These are phyloP conservation scores for Lotmaria passim DNA, from an alignment of 208 protist genomes.

Conservation along the genomic window DNA sequence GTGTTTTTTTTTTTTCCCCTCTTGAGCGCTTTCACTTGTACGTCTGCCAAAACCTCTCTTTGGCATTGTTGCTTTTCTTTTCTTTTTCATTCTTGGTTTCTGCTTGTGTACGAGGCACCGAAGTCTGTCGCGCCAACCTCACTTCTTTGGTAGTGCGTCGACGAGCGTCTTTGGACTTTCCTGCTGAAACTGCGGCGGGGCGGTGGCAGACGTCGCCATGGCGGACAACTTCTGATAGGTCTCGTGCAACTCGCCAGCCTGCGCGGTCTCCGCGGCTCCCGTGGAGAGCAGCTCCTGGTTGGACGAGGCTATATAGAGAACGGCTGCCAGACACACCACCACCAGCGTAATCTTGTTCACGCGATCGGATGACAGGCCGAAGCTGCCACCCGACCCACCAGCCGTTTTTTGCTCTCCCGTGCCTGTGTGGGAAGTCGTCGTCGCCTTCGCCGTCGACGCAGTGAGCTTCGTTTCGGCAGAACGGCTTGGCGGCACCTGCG, in stretches of 20 bases:
- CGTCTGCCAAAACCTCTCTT: too few species aligned
- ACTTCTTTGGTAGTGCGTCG: not conserved
- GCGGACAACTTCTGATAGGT: constrained; percentile 21
- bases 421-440: not conserved
- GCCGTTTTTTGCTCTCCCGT: not conserved
- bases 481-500: not conserved
- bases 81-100: too few species aligned
- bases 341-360: constrained; percentile 14
- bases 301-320: constrained; percentile 23
- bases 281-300: not conserved
- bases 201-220: constrained; percentile 19
- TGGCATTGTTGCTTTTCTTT: too few species aligned
- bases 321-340: constrained; percentile 9
- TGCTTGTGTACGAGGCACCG: too few species aligned
- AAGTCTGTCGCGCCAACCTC: not conserved
- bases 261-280: not conserved
- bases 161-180: not conserved
- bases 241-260: not conserved
- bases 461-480: not conserved
- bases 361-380: not conserved
- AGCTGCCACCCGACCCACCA: not conserved
- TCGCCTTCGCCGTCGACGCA: not conserved
- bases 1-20: too few species aligned
- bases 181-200: not conserved
- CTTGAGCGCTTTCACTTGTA: too few species aligned